Evolutionary conservation across 192 early-diverging fungal species (phyloP).

Genomic region (Coemansia nantahalensis): DNA sequence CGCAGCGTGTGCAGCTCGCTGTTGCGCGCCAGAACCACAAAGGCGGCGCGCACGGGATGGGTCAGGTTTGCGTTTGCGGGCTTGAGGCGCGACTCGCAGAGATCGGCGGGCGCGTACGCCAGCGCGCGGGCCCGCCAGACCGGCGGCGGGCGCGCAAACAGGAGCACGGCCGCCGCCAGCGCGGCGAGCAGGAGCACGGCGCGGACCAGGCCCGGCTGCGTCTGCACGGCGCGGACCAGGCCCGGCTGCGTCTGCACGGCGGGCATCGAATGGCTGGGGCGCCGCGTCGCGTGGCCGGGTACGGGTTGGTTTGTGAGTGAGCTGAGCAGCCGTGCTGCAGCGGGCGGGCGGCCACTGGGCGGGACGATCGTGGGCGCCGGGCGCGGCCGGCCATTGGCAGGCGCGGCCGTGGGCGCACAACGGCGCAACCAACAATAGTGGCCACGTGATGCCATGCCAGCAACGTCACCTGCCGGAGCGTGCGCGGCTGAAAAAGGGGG

Average conservation of each 20-base stretch:
- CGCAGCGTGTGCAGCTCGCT: constrained; percentile 60
- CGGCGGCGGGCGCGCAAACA: constrained; percentile 19
- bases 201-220: constrained; percentile 1
- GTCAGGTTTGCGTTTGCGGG: constrained; percentile 1
- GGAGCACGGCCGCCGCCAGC: constrained; percentile 13
- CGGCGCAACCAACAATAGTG: constrained; percentile 1
- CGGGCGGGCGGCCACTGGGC: too few relatives aligned
- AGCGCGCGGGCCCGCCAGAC: constrained; percentile 20
- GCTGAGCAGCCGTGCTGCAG: too few relatives aligned
- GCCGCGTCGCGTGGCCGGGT: neutral
- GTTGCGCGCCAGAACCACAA: constrained; percentile 73
- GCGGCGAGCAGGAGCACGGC: constrained; percentile 12
- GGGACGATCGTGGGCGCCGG: too few relatives aligned
- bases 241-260: constrained; percentile 3
- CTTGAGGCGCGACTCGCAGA: constrained; percentile 33
- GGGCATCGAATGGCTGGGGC: neutral
- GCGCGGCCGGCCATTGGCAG: constrained; percentile 2
- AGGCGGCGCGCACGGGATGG: constrained; percentile 35
- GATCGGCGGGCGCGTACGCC: constrained; percentile 12
- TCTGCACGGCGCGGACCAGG: constrained; percentile 5
- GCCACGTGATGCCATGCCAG: constrained; percentile 3
- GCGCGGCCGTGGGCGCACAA: neutral
- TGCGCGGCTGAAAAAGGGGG: too few relatives aligned
- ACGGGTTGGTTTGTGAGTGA: too few relatives aligned
- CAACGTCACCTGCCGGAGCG: constrained; percentile 10